Evolutionary conservation across 2,329 filamentous ascomycete genomes (phyloP), one percentile per base, ranked within the genome.

Genomic region (Metarhizium sp.): DNA sequence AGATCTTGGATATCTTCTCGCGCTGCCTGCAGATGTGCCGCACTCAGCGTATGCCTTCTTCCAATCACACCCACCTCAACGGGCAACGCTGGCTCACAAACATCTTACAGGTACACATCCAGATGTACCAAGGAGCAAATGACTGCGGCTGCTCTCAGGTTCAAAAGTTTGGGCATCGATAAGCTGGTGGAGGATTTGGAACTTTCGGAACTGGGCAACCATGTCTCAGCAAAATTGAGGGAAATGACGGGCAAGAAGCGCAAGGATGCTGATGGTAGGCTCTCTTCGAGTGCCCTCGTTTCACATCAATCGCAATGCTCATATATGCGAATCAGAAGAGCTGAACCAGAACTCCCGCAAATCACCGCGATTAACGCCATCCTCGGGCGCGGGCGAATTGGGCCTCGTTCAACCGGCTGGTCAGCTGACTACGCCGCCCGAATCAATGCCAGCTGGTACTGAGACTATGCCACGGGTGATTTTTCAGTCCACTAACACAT

Each of bases 41-140:
- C 52, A 54, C 45, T 54, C 43, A 10, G 52, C 45, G 29, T 54
- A 54, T 49, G 52, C 29, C 52, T 43, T 32, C 16, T 50, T 13
- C 48, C 29, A 50, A 11, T 14, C 47, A 29, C 47, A 34, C 8
- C 5, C 38, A 13, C 13, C 14, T 6, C 11, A 40, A 40, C 38
- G 5, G 38, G 38, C 38, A 40, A 16, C 38, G 4, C 13, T 7
- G 13, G 11, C 38, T 40, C 30, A 49, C 11, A 8, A 29, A n/a
- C 16, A 40, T 43, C 32, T 18, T 42, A 6, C 43, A 54, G 52
- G 45, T 54, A 54, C 20, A 49, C 52, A 5, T 49, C 52, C 16
- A 49, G 52, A 54, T 52, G 45, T 42, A 54, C 52, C 30, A 49
- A 46, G 30, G 52, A 54, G 34, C 43, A 54, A 49, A 54, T 54